A percentile compares a stretch with the other conserved stretches of the same genome.
Conservation (phyloP, 2,329 filamentous ascomycete genomes). For the Aspergillus novoparasiticus region DNA sequence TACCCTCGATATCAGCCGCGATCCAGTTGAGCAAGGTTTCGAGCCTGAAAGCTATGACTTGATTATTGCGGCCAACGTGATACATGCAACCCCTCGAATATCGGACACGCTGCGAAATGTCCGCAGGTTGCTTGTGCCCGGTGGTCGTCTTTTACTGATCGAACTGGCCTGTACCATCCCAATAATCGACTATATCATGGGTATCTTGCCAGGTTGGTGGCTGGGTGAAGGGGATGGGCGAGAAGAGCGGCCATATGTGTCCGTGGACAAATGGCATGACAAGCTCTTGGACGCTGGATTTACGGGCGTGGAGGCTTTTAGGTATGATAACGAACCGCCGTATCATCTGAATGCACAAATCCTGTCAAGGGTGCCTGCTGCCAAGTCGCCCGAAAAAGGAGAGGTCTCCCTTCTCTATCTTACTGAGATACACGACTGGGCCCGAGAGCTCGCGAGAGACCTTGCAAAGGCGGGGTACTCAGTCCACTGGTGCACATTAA, state of each 20-base stretch:
- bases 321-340: slow-evolving; percentile 14
- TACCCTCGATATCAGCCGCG: slow-evolving; percentile 33
- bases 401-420: slow-evolving; percentile 4
- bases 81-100: slow-evolving; percentile 26
- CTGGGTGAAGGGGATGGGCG: slow-evolving; percentile 26
- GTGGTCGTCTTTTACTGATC: slow-evolving; percentile 49
- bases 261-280: slow-evolving; percentile 18
- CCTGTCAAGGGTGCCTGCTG: neutral
- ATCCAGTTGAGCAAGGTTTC: slow-evolving; percentile 34
- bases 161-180: slow-evolving; percentile 37
- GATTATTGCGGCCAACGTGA: slow-evolving; percentile 37
- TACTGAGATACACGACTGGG: neutral
- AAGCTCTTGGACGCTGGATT: slow-evolving; percentile 25
- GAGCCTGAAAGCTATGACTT: slow-evolving; percentile 33
- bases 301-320: slow-evolving; percentile 14
- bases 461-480: slow-evolving; percentile 5
- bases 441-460: slow-evolving; percentile 7
- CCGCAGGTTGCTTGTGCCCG: slow-evolving; percentile 37
- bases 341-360: slow-evolving; percentile 18
- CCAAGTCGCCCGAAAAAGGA: neutral
- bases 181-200: slow-evolving; percentile 31
- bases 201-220: slow-evolving; percentile 46
- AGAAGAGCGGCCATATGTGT: slow-evolving; percentile 22
- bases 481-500: slow-evolving; percentile 7
- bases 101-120: slow-evolving; percentile 30